Conservation (phyloP, 2,329 filamentous ascomycete species). For the Phoma sp. region DNA sequence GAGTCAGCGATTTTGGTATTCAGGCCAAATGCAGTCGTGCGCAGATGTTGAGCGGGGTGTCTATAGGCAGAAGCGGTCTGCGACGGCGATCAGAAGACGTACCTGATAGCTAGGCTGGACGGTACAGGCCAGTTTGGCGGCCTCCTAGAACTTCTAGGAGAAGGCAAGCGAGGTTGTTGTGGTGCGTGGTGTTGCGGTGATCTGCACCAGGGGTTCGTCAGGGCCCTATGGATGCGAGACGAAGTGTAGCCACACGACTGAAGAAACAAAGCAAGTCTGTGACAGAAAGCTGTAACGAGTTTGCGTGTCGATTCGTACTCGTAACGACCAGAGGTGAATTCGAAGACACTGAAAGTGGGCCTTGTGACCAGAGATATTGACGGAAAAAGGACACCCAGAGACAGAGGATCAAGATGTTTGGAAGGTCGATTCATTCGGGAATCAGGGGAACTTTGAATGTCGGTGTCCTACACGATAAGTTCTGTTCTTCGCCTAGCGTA, state of each 20-base stretch:
- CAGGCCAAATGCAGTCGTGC: slow-evolving; percentile 37
- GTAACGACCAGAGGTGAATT: slow-evolving; percentile 28
- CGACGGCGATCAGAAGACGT: slow-evolving; percentile 28
- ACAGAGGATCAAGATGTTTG: slow-evolving; percentile 43
- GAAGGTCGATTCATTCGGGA: slow-evolving; percentile 48
- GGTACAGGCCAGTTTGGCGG: slow-evolving; percentile 47
- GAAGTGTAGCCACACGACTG: slow-evolving; percentile 21
- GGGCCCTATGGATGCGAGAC: slow-evolving; percentile 17
- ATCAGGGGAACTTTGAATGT: slow-evolving; percentile 46
- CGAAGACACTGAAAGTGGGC: slow-evolving; percentile 31
- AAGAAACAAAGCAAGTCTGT: slow-evolving; percentile 29
- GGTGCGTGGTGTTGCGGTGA: slow-evolving; percentile 15
- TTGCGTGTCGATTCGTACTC: slow-evolving; percentile 22
- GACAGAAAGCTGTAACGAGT: slow-evolving; percentile 32
- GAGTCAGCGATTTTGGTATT: background rate
- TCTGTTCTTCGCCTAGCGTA: slow-evolving; percentile 34
- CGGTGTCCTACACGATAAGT: slow-evolving; percentile 37
- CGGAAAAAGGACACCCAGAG: slow-evolving; percentile 37
- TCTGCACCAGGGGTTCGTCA: slow-evolving; percentile 6
- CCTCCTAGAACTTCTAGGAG: slow-evolving; percentile 28
- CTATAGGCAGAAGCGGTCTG: slow-evolving; percentile 17
- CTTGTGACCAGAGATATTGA: slow-evolving; percentile 41
- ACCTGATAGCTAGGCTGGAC: slow-evolving; percentile 47
- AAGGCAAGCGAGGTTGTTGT: slow-evolving; percentile 10
- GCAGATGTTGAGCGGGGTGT: slow-evolving; percentile 23